Percentiles rank a stretch among this genome's conserved stretches.
Evolutionary conservation across 106 monocot species (phyloP).

Genomic region (Alisma plantagoaquatica): DNA sequence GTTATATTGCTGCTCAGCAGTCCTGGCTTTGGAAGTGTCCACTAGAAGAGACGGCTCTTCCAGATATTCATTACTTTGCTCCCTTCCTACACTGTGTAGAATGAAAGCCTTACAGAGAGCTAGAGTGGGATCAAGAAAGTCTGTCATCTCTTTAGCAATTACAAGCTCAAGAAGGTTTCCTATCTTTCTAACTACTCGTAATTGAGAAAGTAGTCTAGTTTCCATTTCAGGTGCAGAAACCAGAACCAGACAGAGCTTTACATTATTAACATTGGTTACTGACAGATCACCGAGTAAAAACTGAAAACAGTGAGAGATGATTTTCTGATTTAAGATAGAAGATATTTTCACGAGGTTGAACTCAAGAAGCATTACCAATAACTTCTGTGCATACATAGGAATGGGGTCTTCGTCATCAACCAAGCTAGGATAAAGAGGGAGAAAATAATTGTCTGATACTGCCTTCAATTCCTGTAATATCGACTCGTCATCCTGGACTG

Average conservation of each 20-base stretch:
- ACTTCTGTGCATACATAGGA: constrained; percentile 97
- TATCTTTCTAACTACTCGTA: constrained; percentile 72
- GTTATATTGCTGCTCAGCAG: constrained; percentile 37
- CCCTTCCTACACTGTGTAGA: constrained; percentile 53
- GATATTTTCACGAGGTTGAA: constrained; percentile 64
- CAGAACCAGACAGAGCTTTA: constrained; percentile 83
- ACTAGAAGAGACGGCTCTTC: constrained; percentile 59
- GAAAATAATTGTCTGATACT: constrained; percentile 56
- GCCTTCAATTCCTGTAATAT: constrained; percentile 33
- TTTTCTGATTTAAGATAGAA: constrained; percentile 57
- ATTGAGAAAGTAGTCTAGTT: constrained; percentile 45
- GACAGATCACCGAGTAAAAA: constrained; percentile 79
- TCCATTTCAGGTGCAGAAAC: constrained; percentile 93
- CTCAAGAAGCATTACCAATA: constrained; percentile 84
- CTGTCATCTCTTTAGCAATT: constrained; percentile 80
- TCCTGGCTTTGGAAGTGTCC: constrained; percentile 32
- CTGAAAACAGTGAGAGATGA: constrained; percentile 73
- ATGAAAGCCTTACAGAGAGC: constrained; percentile 84
- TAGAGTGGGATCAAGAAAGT: constrained; percentile 86
- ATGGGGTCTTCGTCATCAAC: constrained; percentile 97
- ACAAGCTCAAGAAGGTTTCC: constrained; percentile 94
- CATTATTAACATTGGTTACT: constrained; percentile 80
- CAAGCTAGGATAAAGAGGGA: constrained; percentile 71
- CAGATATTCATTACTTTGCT: constrained; percentile 34
- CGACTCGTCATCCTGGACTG: constrained; percentile 19